Evolutionary conservation across 306 rosid species (phyloP), one percentile per base, ranked within the genome.

Genomic region (Canavalia gladiata): DNA sequence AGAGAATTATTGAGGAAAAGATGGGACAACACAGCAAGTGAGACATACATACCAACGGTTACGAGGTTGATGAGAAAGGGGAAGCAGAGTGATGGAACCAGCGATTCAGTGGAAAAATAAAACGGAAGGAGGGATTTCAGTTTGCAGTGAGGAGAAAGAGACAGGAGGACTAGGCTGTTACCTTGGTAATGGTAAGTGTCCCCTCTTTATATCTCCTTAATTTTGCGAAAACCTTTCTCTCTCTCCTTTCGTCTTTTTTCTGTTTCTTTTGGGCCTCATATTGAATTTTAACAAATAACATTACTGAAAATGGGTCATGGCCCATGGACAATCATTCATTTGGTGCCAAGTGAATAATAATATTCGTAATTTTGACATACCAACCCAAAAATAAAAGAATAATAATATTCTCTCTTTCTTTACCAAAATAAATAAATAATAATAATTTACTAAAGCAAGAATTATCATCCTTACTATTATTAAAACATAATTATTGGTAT

Each of bases 121-220:
- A 68, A 54, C 41, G 50, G 82, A 35, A 49, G 30, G 62, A 71
- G 72, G 35, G 71, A 37, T 79, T 79, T 79, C 3, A 70, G 41
- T 37, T 37, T 37, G 41, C 81, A 62, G 30, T 35, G 81, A 63
- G 55, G 73, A 76, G 81, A 45, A 34, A 30, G 47, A 63, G 63
- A 65, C 63, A 76, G 7, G 57, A 59, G 8, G 11, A 59, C 42
- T 45, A 3, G 6, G 56, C 52, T 49, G 43, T 47, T 49, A 70
- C 46, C 60, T 12, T 33, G 75, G 46, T 31, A 70, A 56, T 49
- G 75, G 45, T 50, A 70, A 57, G 30, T 57, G 57, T 8, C 64
- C 60, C 41, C 9, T 18, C 10, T 52, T 43, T 30, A 31, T 18
- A 18, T n/a, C 71, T n/a, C n/a, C 50, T 52, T 18, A 11, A 47